Percentiles rank a stretch among this genome's conserved stretches.
These are phyloP conservation scores for Fusarium verrucosum DNA, from an alignment of 2,329 filamentous ascomycete genomes.

Conservation along the genomic window DNA sequence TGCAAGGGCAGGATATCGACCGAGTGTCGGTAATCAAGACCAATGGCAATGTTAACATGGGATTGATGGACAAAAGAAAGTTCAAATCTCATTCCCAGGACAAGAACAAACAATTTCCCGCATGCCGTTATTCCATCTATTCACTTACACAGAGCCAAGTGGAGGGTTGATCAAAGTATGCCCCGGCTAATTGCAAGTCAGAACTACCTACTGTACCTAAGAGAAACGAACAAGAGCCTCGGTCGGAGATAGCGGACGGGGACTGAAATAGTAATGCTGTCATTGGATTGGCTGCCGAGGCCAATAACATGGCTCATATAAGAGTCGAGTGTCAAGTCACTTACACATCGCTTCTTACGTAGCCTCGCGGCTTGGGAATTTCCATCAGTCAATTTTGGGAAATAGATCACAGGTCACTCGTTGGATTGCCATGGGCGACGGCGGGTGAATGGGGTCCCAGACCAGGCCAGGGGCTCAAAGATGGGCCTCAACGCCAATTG, in stretches of 20 bases:
- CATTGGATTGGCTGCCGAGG: constrained; percentile 33
- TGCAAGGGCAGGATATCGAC: constrained; percentile 28
- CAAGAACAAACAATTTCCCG: constrained; percentile 2
- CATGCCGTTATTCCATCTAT: not conserved
- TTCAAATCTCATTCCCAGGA: not conserved
- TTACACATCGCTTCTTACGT: constrained; percentile 29
- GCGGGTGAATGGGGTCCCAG: constrained; percentile 27
- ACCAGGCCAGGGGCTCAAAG: constrained; percentile 16
- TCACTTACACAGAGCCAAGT: constrained; percentile 23
- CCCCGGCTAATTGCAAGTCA: constrained; percentile 9
- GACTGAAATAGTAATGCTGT: constrained; percentile 10
- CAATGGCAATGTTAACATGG: constrained; percentile 3
- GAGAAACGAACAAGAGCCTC: no score
- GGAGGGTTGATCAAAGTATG: constrained; percentile 6
- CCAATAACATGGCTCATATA: constrained; percentile 3
- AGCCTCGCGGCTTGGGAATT: constrained; percentile 2
- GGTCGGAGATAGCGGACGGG: no score
- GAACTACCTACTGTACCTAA: constrained; percentile 9
- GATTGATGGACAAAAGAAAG: not conserved
- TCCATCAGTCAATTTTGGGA: constrained; percentile 8
- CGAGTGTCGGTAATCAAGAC: constrained; percentile 19
- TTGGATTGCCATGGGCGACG: constrained; percentile 43
- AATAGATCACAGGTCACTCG: constrained; percentile 11
- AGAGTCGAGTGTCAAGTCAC: constrained; percentile 13
- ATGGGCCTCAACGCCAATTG: constrained; percentile 19